Evolutionary conservation across 177 flowering plant species (phyloP).

Genomic region (Vitis hybrid): DNA sequence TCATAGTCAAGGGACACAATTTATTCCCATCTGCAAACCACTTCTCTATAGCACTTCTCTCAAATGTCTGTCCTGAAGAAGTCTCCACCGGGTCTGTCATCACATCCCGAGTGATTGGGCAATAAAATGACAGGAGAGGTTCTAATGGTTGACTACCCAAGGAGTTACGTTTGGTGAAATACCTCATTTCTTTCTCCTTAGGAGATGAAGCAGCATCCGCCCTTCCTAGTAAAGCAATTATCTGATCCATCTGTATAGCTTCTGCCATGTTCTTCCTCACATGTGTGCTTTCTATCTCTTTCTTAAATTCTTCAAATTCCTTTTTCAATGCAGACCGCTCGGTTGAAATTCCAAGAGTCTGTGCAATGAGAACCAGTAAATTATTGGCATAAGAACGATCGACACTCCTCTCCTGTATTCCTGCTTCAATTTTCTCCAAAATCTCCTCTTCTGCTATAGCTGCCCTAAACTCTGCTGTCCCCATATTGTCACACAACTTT

Average conservation of each 20-base stretch:
- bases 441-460: constrained; percentile 58
- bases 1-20: constrained; percentile 61
- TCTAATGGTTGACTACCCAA: constrained; percentile 64
- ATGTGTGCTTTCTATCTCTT: constrained; percentile 52
- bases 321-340: constrained; percentile 44
- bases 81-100: constrained; percentile 84
- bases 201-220: constrained; percentile 66
- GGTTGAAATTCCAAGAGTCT: constrained; percentile 60
- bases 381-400: constrained; percentile 66
- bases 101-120: constrained; percentile 72
- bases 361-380: constrained; percentile 52
- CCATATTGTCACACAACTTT: constrained; percentile 42
- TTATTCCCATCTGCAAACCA: constrained; percentile 63
- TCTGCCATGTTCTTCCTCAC: constrained; percentile 64
- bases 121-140: constrained; percentile 64
- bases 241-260: constrained; percentile 81
- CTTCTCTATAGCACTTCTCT: constrained; percentile 63
- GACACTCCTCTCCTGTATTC: constrained; percentile 61
- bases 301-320: constrained; percentile 66
- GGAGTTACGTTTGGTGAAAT: constrained; percentile 51
- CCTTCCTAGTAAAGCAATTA: constrained; percentile 66
- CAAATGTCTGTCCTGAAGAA: constrained; percentile 77
- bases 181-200: constrained; percentile 48
- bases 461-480: constrained; percentile 50
- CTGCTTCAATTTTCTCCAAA: constrained; percentile 60